Conservation (phyloP, 2,329 filamentous ascomycete genomes). For the Aspergillus sp. region DNA sequence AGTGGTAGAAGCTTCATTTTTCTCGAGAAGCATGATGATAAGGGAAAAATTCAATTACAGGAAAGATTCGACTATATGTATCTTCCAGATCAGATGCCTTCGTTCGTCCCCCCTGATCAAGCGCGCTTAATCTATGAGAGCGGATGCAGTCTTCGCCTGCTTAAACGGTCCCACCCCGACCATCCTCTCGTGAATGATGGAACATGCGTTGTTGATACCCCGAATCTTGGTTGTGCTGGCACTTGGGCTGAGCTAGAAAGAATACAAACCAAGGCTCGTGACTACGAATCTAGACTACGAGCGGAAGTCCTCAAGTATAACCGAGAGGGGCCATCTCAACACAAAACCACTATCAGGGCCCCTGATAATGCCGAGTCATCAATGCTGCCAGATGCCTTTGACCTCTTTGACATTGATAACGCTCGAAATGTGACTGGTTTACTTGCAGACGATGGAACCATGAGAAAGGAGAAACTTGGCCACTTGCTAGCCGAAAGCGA, state of each 20-base stretch:
- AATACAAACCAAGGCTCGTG: conserved; percentile 60
- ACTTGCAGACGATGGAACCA: conserved; percentile 21
- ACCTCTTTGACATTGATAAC: conserved; percentile 38
- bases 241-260: conserved; percentile 68
- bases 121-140: conserved; percentile 74
- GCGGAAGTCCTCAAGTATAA: conserved; percentile 41
- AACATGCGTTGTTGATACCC: conserved; percentile 51
- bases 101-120: conserved; percentile 70
- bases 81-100: conserved; percentile 59
- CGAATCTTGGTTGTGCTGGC: conserved; percentile 66
- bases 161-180: conserved; percentile 68
- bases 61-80: conserved; percentile 61
- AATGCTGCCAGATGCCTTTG: conserved; percentile 26
- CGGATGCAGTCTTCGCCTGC: conserved; percentile 71
- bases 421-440: conserved; percentile 24
- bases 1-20: conserved; percentile 61
- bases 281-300: conserved; percentile 39
- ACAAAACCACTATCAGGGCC: neutral
- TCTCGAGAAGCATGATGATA: conserved; percentile 60
- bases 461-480: conserved; percentile 31
- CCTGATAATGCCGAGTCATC: neutral
- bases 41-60: conserved; percentile 57
- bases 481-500: conserved; percentile 28
- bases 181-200: conserved; percentile 65
- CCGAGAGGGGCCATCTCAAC: conserved; percentile 27